Evolutionary conservation across 2,329 filamentous ascomycete genomes (phyloP), one percentile per base, ranked within the genome.

Genomic region (Xylariaceae sp.): DNA sequence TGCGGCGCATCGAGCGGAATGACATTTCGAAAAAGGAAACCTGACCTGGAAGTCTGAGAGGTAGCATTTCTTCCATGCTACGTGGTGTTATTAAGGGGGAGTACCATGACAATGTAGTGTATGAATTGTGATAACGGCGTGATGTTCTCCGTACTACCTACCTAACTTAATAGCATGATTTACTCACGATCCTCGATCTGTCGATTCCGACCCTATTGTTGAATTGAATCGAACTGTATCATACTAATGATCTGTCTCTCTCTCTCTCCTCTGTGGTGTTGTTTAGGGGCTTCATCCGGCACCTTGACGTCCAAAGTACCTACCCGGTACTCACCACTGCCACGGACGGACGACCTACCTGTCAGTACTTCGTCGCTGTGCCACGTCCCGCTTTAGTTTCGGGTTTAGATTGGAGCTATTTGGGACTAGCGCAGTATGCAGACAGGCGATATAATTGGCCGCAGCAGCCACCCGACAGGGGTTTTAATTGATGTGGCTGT

Each of bases 401-500:
- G 23, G 23, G 23, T 30, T 7, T 30, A 18, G 15, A 18, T 45
- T 8, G 23, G 47, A 50, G 17, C 47, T 50, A 50, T 9, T 9
- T 8, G 18, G 47, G 17, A 50, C 15, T 45, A n/a, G 41, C n/a
- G 5, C 41, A 45, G 13, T 45, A 6, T 13, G 4, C 15, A 37
- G 5, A n/a, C 41, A 6, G n/a, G 13, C 5, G 11, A 45, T 45
- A 37, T 55, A 44, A 59, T 61, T 61, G 59, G 59, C 35, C 35
- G 23, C 6, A 44, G 47, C 11, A n/a, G 13, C 11, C 11, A 9
- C 8, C 41, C 3, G 44, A 51, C 68, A 69, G 65, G 69, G 69
- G 51, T 65, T 68, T 69, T 67, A 71, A 71, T 71, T 69, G 62
- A 66, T 66, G 67, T 70, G 67, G 69, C 68, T 71, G 68, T 45